Evolutionary conservation across 2,329 filamentous ascomycete genomes (phyloP).

Genomic region (Verticillium longisporum): DNA sequence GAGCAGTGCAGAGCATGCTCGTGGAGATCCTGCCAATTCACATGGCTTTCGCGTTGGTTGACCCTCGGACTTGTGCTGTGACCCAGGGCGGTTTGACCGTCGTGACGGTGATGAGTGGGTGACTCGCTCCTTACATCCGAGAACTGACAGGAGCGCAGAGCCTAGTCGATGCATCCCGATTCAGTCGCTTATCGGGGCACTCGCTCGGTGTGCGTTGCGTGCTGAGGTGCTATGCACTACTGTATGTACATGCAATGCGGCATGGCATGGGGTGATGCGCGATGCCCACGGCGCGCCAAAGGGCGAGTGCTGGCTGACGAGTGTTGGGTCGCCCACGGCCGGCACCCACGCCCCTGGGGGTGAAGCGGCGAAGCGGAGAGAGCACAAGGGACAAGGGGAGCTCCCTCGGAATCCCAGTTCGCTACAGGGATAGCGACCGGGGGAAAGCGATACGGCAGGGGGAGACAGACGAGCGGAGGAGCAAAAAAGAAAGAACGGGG

Average conservation of each 20-base stretch:
- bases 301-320: not conserved
- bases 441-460: not conserved
- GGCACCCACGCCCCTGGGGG: not conserved
- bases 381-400: not conserved
- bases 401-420: not conserved
- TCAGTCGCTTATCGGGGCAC: not conserved
- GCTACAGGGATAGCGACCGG: not conserved
- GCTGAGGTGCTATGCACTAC: not conserved
- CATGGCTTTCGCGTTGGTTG: not conserved
- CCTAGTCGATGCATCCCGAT: not conserved
- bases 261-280: too few relatives aligned
- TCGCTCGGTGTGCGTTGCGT: not conserved
- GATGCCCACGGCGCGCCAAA: too few relatives aligned
- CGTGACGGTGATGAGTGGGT: not conserved
- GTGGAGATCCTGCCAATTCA: not conserved
- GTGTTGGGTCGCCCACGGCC: not conserved
- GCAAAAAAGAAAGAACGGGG: not conserved
- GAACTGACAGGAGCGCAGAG: not conserved
- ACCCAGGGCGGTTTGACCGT: constrained; percentile 7
- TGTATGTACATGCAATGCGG: too few relatives aligned
- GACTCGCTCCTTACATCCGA: not conserved
- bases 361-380: not conserved
- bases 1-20: too few relatives aligned
- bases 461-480: not conserved
- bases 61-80: constrained; percentile 11